Percentiles rank a stretch among this genome's conserved stretches.
Evolutionary conservation across 495 filamentous ascomycete genomes (phyloP).

Genomic region (Aspergillus cavernicola): DNA sequence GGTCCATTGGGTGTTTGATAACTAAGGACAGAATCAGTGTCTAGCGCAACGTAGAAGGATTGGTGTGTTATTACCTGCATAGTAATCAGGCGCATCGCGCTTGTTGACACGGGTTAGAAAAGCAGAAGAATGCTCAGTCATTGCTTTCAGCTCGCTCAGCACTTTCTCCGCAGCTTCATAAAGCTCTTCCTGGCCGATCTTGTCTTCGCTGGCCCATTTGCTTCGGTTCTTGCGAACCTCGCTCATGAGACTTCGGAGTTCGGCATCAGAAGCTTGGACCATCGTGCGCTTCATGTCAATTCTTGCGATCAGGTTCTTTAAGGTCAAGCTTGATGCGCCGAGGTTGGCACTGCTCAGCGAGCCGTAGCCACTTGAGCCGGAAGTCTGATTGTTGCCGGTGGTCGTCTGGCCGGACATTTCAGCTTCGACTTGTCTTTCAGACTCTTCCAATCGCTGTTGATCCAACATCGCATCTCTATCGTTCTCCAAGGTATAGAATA

Average conservation of each 20-base stretch:
- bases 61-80: constrained; percentile 58
- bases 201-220: constrained; percentile 98
- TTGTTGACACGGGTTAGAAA: constrained; percentile 94
- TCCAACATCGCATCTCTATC: constrained; percentile 95
- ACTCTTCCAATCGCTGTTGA: constrained; percentile 94
- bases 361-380: constrained; percentile 61
- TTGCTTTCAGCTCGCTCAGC: constrained; percentile 89
- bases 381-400: constrained; percentile 42
- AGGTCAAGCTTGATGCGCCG: constrained; percentile 90
- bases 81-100: constrained; percentile 93
- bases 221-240: constrained; percentile 96
- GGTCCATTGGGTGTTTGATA: constrained; percentile 97
- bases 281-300: constrained; percentile 88
- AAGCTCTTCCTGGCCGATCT: constrained; percentile 93
- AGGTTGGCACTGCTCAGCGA: constrained; percentile 90
- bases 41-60: neutral
- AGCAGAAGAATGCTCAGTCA: constrained; percentile 91
- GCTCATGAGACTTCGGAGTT: constrained; percentile 87
- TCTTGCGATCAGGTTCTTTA: constrained; percentile 92
- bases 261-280: constrained; percentile 86
- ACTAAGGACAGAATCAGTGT: constrained; percentile 49
- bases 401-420: constrained; percentile 74
- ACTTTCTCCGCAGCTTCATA: constrained; percentile 97
- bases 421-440: constrained; percentile 90
- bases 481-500: constrained; percentile 93